Evolutionary conservation across 2,329 filamentous ascomycete species (phyloP).

Genomic region (Colletotrichum euphorbiae): DNA sequence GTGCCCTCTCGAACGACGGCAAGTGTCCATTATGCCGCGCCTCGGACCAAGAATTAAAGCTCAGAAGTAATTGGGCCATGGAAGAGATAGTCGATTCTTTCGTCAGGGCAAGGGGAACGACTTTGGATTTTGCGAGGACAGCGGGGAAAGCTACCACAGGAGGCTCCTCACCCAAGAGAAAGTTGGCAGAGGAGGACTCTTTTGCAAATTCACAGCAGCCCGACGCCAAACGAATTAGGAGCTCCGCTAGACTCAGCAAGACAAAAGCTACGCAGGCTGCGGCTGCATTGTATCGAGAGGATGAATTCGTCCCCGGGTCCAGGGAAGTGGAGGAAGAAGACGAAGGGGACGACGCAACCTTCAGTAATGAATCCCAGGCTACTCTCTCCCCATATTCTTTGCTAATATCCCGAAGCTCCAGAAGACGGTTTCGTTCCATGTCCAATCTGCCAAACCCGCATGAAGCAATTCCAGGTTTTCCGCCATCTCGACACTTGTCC

Average conservation of each 20-base stretch:
- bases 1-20: slow-evolving; percentile 83
- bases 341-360: slow-evolving; percentile 21
- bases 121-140: slow-evolving; percentile 73
- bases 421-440: slow-evolving; percentile 85
- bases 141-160: slow-evolving; percentile 44
- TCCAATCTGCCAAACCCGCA: slow-evolving; percentile 81
- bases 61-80: slow-evolving; percentile 86
- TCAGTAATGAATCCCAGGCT: slow-evolving; percentile 6
- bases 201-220: slow-evolving; percentile 41
- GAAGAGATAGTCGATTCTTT: slow-evolving; percentile 89
- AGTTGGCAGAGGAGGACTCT: slow-evolving; percentile 50
- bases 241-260: slow-evolving; percentile 62
- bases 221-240: slow-evolving; percentile 63
- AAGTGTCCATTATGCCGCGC: slow-evolving; percentile 88
- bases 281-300: slow-evolving; percentile 47
- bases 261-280: slow-evolving; percentile 52
- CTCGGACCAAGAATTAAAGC: slow-evolving; percentile 82
- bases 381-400: too few species aligned
- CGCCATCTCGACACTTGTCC: slow-evolving; percentile 79
- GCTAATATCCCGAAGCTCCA: slow-evolving; percentile 44
- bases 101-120: slow-evolving; percentile 68
- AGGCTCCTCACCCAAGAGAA: slow-evolving; percentile 63
- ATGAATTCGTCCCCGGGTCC: slow-evolving; percentile 27
- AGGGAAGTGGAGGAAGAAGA: slow-evolving; percentile 25
- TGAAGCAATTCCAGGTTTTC: slow-evolving; percentile 84